phyloP scores from a whole-genome alignment of 2,329 filamentous ascomycete genomes.

The Ophiostoma fasciatum region DNA sequence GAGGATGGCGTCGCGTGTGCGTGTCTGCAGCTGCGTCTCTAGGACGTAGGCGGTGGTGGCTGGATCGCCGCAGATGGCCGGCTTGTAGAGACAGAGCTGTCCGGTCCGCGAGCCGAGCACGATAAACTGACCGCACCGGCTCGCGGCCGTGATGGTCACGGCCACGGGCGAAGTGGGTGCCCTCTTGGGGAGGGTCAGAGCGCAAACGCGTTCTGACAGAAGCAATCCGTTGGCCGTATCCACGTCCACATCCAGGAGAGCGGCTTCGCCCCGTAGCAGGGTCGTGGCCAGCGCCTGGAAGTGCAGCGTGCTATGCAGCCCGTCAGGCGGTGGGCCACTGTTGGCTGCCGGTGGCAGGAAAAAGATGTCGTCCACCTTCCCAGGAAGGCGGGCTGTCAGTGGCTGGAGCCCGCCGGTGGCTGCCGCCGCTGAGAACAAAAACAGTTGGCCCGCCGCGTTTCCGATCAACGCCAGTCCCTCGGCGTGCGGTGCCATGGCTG shows the following conservation, averaged over 20 bases:
- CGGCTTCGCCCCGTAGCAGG: slow-evolving; percentile 28
- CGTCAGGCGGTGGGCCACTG: too few relatives aligned
- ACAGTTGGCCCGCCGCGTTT: slow-evolving; percentile 32
- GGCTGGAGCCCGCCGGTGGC: slow-evolving; percentile 12
- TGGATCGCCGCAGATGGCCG: slow-evolving; percentile 6
- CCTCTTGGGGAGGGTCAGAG: slow-evolving; percentile 1
- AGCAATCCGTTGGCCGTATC: not conserved
- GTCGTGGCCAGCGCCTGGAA: slow-evolving; percentile 33
- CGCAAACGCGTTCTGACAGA: not conserved
- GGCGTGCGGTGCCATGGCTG: slow-evolving; percentile 9
- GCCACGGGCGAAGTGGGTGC: slow-evolving; percentile 1
- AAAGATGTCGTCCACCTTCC: slow-evolving; percentile 38
- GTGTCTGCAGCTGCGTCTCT: slow-evolving; percentile 14
- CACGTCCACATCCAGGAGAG: slow-evolving; percentile 2
- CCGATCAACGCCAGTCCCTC: slow-evolving; percentile 30
- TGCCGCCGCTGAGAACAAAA: slow-evolving; percentile 28
- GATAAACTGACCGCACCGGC: slow-evolving; percentile 18
- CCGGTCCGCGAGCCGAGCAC: slow-evolving; percentile 41
- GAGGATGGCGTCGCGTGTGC: slow-evolving; percentile 42
- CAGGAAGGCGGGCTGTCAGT: slow-evolving; percentile 23
- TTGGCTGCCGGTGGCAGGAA: slow-evolving; percentile 20
- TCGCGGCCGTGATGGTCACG: slow-evolving; percentile 7
- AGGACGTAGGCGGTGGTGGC: slow-evolving; percentile 13
- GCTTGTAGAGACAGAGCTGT: slow-evolving; percentile 25
- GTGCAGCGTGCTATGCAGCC: too few relatives aligned